Conservation (phyloP, 148 eudicot genomes). For the Arbutus unedo region DNA sequence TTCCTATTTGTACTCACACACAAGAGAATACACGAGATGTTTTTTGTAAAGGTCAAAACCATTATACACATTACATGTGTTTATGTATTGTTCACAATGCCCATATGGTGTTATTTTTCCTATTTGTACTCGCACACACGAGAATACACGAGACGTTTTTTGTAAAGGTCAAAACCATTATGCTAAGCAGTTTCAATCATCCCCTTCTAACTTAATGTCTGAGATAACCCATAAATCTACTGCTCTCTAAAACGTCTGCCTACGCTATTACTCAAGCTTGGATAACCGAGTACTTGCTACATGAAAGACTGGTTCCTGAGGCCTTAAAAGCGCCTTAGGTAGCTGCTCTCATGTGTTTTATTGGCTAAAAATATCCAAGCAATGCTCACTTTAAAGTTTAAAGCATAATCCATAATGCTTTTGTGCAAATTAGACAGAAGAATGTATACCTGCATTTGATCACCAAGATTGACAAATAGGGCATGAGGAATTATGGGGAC, state of each 20-base stretch:
- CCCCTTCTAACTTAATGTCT: not conserved
- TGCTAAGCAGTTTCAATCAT: not conserved
- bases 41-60: too few species aligned
- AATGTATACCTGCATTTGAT: constrained; percentile 35
- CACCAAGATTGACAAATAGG: constrained; percentile 40
- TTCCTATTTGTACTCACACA: not conserved
- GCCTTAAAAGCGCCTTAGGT: too few species aligned
- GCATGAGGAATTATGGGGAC: constrained; percentile 45
- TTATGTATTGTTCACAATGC: not conserved
- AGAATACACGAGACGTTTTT: not conserved
- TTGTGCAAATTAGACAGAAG: not conserved
- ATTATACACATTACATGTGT: too few species aligned
- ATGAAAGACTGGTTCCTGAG: too few species aligned
- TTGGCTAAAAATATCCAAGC: not conserved
- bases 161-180: not conserved
- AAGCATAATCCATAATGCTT: not conserved
- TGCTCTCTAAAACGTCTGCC: not conserved
- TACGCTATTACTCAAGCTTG: not conserved
- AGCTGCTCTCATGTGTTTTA: not conserved
- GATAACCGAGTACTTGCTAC: not conserved
- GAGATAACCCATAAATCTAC: not conserved
- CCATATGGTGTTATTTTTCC: not conserved
- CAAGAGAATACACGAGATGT: not conserved
- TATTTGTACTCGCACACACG: not conserved
- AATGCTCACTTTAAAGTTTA: not conserved